Conservation (phyloP, 345 rosid species). For the Melaleuca quinquenervia region DNA sequence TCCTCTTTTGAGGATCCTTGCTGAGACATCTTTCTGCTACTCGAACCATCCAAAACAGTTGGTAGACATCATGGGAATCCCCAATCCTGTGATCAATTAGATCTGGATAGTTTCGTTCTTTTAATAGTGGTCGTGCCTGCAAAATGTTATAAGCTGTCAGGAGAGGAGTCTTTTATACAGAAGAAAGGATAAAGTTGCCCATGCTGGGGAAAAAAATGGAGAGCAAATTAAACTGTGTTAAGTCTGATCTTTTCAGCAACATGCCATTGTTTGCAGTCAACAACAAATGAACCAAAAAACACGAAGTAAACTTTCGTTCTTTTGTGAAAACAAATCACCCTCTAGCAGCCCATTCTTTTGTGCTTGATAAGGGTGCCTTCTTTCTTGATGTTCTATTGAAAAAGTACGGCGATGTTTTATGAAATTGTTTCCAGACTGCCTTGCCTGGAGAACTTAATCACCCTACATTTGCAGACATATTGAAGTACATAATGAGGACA, state of each 20-base stretch:
- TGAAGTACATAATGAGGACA: neutral
- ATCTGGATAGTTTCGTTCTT: conserved; percentile 50
- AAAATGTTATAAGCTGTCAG: neutral
- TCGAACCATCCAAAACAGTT: conserved; percentile 61
- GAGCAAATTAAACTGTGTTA: neutral
- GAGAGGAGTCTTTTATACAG: neutral
- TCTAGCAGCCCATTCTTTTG: neutral
- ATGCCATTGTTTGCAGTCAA: neutral
- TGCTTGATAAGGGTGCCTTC: neutral
- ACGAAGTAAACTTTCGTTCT: neutral
- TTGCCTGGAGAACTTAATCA: neutral
- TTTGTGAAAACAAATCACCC: neutral
- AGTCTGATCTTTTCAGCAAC: neutral
- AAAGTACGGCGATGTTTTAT: neutral
- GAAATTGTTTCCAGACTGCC: neutral
- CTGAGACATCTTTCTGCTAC: conserved; percentile 53
- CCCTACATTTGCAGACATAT: neutral
- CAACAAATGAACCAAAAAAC: neutral
- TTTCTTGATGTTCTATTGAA: neutral
- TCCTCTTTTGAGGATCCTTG: conserved; percentile 46
- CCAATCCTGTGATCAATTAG: conserved; percentile 40
- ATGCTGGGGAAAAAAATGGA: neutral
- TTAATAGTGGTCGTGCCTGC: conserved; percentile 58
- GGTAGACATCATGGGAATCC: conserved; percentile 50
- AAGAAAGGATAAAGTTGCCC: neutral